These are phyloP conservation scores for Claviceps pazoutovae DNA, from an alignment of 2,329 filamentous ascomycete species.

Conservation along the genomic window DNA sequence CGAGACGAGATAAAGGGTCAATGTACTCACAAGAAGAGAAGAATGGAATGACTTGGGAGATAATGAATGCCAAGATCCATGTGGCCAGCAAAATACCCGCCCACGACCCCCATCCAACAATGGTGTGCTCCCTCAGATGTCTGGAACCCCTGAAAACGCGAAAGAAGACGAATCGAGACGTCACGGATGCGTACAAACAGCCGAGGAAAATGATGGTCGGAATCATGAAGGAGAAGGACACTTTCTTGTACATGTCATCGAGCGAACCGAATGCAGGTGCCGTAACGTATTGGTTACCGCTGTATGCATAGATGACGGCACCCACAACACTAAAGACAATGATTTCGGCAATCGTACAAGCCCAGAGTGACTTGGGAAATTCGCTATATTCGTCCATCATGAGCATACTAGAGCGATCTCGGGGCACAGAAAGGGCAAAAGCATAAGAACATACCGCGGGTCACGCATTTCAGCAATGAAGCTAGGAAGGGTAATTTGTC, in stretches of 20 bases:
- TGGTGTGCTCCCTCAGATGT: conserved; percentile 69
- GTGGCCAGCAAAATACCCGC: conserved; percentile 51
- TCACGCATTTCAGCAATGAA: conserved; percentile 91
- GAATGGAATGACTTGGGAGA: conserved; percentile 87
- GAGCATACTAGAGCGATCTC: not conserved
- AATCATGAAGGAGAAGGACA: conserved; percentile 89
- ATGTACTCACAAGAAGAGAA: conserved; percentile 54
- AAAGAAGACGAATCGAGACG: conserved; percentile 84
- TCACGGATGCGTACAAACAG: conserved; percentile 80
- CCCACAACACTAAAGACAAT: conserved; percentile 77
- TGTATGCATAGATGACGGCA: conserved; percentile 70
- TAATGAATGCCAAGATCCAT: conserved; percentile 85
- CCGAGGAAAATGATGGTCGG: conserved; percentile 88
- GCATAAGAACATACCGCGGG: conserved; percentile 25
- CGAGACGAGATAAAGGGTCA: not conserved
- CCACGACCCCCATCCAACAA: conserved; percentile 72
- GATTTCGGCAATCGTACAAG: conserved; percentile 77
- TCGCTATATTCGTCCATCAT: conserved; percentile 39
- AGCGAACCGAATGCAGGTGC: conserved; percentile 78
- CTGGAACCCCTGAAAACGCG: conserved; percentile 65
- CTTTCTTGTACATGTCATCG: conserved; percentile 67
- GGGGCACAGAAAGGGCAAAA: too few species aligned
- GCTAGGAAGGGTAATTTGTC: conserved; percentile 82
- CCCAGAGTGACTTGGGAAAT: conserved; percentile 87
- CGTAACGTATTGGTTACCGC: conserved; percentile 79